Base-by-base conservation (phyloP, 2,329 filamentous ascomycete species). In the Penicillium decumbens region DNA sequence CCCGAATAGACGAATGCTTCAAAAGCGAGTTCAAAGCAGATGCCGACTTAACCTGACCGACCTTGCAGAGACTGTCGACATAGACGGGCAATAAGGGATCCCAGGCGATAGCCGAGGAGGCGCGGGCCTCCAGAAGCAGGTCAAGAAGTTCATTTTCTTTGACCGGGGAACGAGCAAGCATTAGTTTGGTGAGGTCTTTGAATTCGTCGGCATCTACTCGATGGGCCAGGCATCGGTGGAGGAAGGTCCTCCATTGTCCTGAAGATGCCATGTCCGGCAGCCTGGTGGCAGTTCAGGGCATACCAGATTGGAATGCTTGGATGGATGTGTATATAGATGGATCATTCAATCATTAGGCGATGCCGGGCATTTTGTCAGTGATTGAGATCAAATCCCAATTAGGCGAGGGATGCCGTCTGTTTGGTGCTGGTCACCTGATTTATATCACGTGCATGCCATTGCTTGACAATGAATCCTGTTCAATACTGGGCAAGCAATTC, bases 71-170 rank as follows among this genome's bases (percentile, higher is more conserved):
- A 29, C 63, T 61, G 49, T 73, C 70, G 30, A 71, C 62, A 57
- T 73, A 74, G 12, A 70, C 57, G 8, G 71, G 71, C 47, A 73
- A 58, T 29, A 73, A 54, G n/a, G 71, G 71, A 50, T 74, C 71
- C 70, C 71, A 73, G 38, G 65, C 61, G 45, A 71, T 57, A 30
- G 56, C 60, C 6, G 67, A 65, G 20, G 60, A 54, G 5, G 61
- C 54, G 32, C 65, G 67, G n/a, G 64, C 61, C 32, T 67, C 63
- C 2, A 73, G 55, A 30, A 74, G 53, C 5, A 65, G 52, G 49
- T 71, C 66, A 3, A 72, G 51, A 10, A 74, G 57, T 30, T 61
- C 49, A n/a, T 53, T 50, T 40, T 67, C 65, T 1, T 64, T 51
- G 27, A 73, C 54, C 0, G 68, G 66, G 25, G 52, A 59, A 32